Percentiles rank a stretch among this genome's conserved stretches.
phyloP scores from a whole-genome alignment of 169 alveolate species.

The Eimeria falciformis region DNA sequence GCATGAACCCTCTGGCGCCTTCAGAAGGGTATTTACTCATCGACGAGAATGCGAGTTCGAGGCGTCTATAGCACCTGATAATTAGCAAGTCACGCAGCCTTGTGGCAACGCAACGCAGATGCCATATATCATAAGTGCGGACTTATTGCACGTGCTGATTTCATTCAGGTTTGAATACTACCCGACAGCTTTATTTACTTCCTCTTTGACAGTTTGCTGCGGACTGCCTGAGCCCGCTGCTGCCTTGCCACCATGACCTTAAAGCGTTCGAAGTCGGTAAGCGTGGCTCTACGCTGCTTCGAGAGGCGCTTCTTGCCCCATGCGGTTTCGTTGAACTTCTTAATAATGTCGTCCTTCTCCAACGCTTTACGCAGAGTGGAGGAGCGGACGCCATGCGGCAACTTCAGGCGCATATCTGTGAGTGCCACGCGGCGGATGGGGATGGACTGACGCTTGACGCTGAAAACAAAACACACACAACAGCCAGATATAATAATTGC shows the following conservation, averaged over 20 bases:
- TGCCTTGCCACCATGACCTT: slow-evolving; percentile 86
- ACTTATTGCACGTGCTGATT: too few species aligned
- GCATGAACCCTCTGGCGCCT: too few species aligned
- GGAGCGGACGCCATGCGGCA: slow-evolving; percentile 92
- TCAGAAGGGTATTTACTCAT: too few species aligned
- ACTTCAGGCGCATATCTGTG: slow-evolving; percentile 90
- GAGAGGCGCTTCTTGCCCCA: slow-evolving; percentile 89
- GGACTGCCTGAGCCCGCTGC: slow-evolving; percentile 83
- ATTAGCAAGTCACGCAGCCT: too few species aligned
- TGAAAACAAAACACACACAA: slow-evolving; percentile 40
- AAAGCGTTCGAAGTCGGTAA: slow-evolving; percentile 93
- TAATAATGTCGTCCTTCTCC: slow-evolving; percentile 85
- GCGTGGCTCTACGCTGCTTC: slow-evolving; percentile 83
- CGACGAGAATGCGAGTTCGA: too few species aligned
- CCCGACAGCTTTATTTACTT: not conserved
- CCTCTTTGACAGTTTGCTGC: slow-evolving; percentile 46
- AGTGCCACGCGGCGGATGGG: slow-evolving; percentile 91
- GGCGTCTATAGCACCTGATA: too few species aligned
- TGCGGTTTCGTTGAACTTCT: slow-evolving; percentile 86
- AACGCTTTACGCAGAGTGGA: slow-evolving; percentile 88
- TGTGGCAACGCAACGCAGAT: too few species aligned
- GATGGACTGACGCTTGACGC: slow-evolving; percentile 92
- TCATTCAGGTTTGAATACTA: not conserved
- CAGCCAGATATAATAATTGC: too few species aligned
- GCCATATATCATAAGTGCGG: too few species aligned